Evolutionary conservation across 805 yeast species (phyloP).

Genomic region (Candida endomychidarum): DNA sequence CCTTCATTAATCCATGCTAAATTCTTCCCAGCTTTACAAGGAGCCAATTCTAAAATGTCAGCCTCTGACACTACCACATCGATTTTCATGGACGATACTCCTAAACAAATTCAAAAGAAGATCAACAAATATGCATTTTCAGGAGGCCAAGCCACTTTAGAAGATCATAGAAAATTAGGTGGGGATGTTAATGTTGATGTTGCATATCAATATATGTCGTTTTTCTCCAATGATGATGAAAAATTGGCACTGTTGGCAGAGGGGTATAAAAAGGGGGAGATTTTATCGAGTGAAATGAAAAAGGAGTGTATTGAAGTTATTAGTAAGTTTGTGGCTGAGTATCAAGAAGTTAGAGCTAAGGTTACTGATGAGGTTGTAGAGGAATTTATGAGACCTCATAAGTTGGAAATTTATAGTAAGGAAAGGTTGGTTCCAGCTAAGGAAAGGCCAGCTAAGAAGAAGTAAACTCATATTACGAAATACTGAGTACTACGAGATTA

Average conservation of each 20-base stretch:
- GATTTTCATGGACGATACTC: slow-evolving; percentile 92
- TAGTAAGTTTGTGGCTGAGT: slow-evolving; percentile 73
- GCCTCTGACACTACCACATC: slow-evolving; percentile 91
- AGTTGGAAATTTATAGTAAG: slow-evolving; percentile 69
- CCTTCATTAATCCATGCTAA: slow-evolving; percentile 92
- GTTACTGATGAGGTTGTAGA: slow-evolving; percentile 63
- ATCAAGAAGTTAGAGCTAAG: slow-evolving; percentile 74
- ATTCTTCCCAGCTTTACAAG: slow-evolving; percentile 98
- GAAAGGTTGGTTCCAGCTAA: slow-evolving; percentile 74
- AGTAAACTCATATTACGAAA: too few species aligned
- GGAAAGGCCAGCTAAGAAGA: slow-evolving; percentile 42
- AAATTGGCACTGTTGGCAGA: slow-evolving; percentile 61
- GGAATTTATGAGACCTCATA: slow-evolving; percentile 81
- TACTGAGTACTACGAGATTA: too few species aligned
- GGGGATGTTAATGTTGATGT: slow-evolving; percentile 96
- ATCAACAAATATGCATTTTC: slow-evolving; percentile 95
- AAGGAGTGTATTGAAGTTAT: slow-evolving; percentile 77
- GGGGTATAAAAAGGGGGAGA: slow-evolving; percentile 73
- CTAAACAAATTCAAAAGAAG: slow-evolving; percentile 89
- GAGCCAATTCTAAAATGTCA: slow-evolving; percentile 94
- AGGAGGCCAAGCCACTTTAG: slow-evolving; percentile 86
- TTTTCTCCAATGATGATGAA: slow-evolving; percentile 87
- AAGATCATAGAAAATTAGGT: slow-evolving; percentile 86
- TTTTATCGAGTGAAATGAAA: slow-evolving; percentile 93
- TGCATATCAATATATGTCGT: slow-evolving; percentile 87